Conservation (phyloP, 1,284 basidiomycete genomes). For the Ustilago curta region DNA sequence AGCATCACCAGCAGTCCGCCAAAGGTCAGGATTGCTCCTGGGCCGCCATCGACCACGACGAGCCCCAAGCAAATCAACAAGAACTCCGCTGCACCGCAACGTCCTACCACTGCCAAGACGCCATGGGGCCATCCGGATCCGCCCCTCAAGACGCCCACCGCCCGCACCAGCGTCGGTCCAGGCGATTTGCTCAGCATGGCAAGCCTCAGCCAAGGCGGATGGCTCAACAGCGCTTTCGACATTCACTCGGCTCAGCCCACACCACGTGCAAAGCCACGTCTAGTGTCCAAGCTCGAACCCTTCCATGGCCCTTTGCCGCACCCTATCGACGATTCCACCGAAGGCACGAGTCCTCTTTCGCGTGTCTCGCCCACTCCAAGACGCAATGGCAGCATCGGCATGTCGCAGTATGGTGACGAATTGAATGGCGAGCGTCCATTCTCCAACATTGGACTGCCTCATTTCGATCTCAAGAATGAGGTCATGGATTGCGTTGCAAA, state of each 20-base stretch:
- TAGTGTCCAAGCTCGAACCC: constrained; percentile 43
- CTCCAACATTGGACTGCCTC: constrained; percentile 70
- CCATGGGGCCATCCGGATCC: constrained; percentile 63
- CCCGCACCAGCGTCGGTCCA: constrained; percentile 68
- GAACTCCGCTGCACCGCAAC: constrained; percentile 9
- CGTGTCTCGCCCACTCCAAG: constrained; percentile 22
- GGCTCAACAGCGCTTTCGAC: constrained; percentile 31
- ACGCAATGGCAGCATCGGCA: constrained; percentile 18
- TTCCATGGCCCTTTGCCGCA: constrained; percentile 40
- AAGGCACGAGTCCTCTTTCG: constrained; percentile 27
- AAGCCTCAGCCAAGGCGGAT: constrained; percentile 45
- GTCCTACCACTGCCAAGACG: constrained; percentile 35
- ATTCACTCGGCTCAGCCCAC: constrained; percentile 46
- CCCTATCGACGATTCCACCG: constrained; percentile 37
- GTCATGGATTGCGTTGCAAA: constrained; percentile 98
- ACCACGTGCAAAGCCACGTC: constrained; percentile 39
- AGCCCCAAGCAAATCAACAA: constrained; percentile 28
- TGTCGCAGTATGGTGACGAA: constrained; percentile 9
- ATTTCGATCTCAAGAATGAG: constrained; percentile 90
- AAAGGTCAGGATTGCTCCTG: constrained; percentile 28
- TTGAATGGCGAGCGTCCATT: constrained; percentile 33
- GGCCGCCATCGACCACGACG: constrained; percentile 5
- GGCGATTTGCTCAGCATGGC: constrained; percentile 74
- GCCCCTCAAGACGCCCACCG: constrained; percentile 61
- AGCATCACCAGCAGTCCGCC: constrained; percentile 16